phyloP scores from a whole-genome alignment of 371 early-diverging fungal genomes.

The Rhizomucor miehei region DNA sequence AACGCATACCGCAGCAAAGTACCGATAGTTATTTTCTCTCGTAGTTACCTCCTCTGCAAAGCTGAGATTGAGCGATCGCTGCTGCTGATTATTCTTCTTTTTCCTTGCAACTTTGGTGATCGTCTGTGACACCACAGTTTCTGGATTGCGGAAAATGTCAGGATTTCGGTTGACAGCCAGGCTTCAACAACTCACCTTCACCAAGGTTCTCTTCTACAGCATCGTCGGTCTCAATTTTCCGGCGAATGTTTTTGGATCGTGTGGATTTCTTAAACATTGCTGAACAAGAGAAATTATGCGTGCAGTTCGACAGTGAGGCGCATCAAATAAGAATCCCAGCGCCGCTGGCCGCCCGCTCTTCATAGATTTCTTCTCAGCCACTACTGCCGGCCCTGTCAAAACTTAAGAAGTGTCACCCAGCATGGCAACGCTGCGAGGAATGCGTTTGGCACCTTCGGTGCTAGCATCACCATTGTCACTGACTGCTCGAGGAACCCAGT shows the following conservation, averaged over 20 bases:
- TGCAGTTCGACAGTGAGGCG: too few species aligned
- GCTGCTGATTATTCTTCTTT: conserved; percentile 26
- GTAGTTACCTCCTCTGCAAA: conserved; percentile 32
- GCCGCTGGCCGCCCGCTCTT: too few species aligned
- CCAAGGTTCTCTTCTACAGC: conserved; percentile 16
- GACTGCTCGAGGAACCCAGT: neutral
- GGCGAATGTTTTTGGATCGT: conserved; percentile 39
- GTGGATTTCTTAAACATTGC: conserved; percentile 42
- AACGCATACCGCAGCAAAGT: too few species aligned
- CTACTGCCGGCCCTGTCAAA: neutral
- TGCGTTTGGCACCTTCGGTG: conserved; percentile 14
- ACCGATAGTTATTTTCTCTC: too few species aligned
- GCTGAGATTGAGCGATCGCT: conserved; percentile 26
- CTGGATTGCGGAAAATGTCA: neutral
- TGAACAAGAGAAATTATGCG: neutral
- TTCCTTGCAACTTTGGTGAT: conserved; percentile 25
- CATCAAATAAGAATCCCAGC: too few species aligned
- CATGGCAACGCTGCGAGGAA: conserved; percentile 8
- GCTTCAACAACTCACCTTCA: neutral
- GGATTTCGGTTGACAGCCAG: neutral
- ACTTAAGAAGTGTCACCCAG: neutral
- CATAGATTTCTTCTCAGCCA: neutral
- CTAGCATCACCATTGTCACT: conserved; percentile 3
- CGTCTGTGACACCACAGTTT: conserved; percentile 9
- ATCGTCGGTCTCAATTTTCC: conserved; percentile 34